A percentile compares a stretch with the other conserved stretches of the same genome.
Evolutionary conservation across 2,329 filamentous ascomycete species (phyloP).

Genomic region (Sclerotinia glacialis): DNA sequence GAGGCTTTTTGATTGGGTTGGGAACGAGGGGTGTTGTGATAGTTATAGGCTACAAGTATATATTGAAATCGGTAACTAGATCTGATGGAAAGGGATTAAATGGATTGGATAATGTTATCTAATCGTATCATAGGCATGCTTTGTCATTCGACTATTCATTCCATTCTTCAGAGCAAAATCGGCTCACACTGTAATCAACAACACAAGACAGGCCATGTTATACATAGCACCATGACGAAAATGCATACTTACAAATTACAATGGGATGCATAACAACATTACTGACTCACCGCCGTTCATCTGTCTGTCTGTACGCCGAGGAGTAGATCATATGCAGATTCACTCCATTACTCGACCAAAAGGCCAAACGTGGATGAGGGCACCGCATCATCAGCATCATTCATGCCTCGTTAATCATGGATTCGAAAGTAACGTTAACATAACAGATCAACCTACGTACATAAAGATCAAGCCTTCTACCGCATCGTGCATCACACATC

Average conservation of each 20-base stretch:
- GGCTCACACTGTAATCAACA: neutral
- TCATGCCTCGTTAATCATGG: neutral
- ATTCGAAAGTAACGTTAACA: conserved; percentile 20
- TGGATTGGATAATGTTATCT: neutral
- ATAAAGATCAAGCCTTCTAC: conserved; percentile 2
- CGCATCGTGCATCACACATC: neutral
- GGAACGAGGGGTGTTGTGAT: neutral
- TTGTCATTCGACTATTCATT: neutral
- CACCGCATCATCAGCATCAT: neutral
- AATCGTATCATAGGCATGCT: neutral
- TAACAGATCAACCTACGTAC: conserved; percentile 4
- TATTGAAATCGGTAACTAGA: neutral
- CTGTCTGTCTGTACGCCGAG: neutral
- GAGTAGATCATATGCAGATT: neutral
- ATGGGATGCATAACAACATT: neutral
- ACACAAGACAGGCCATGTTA: neutral
- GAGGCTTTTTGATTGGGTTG: conserved; percentile 5
- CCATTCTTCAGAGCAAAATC: neutral
- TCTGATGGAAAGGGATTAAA: neutral
- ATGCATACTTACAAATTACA: neutral
- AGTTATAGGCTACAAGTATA: neutral
- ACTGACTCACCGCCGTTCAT: neutral
- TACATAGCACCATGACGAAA: neutral
- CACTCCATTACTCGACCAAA: neutral
- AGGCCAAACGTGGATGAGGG: neutral